A percentile compares a stretch with the other conserved stretches of the same genome.
Conservation (phyloP, 164 flowering plant genomes). For the Annona squamosa region DNA sequence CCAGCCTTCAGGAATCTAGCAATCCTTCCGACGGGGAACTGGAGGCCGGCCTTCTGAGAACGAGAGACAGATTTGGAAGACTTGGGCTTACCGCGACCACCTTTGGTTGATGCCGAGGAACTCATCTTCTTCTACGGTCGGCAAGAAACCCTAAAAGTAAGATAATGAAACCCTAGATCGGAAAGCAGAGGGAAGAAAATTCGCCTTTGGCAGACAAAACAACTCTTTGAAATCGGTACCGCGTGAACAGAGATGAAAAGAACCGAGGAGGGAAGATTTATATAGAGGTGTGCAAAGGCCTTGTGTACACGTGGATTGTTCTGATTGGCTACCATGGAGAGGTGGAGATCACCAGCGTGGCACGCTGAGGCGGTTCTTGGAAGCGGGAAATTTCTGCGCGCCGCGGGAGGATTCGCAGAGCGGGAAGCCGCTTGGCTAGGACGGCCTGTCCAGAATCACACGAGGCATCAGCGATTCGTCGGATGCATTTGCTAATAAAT, state of each 20-base stretch:
- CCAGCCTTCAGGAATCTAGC: slow-evolving; percentile 60
- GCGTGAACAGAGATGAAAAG: not conserved
- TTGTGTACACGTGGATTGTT: not conserved
- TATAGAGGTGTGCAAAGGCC: not conserved
- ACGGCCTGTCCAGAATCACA: too few species aligned
- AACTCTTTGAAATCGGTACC: not conserved
- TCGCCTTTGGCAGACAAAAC: not conserved
- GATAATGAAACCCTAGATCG: not conserved
- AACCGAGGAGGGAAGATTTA: not conserved
- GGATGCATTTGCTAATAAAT: too few species aligned
- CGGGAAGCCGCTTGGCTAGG: too few species aligned
- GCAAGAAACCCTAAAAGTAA: not conserved
- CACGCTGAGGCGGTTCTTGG: too few species aligned
- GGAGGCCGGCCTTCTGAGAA: slow-evolving; percentile 51
- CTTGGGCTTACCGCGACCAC: slow-evolving; percentile 52
- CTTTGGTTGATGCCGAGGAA: slow-evolving; percentile 27
- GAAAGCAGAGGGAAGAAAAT: not conserved
- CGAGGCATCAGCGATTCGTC: too few species aligned
- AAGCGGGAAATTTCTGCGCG: too few species aligned
- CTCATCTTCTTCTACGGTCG: slow-evolving; percentile 18
- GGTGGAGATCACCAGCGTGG: not conserved
- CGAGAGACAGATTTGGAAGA: slow-evolving; percentile 43
- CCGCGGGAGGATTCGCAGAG: too few species aligned
- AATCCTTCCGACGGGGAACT: slow-evolving; percentile 64
- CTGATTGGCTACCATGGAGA: not conserved